A percentile compares a stretch with the other conserved stretches of the same genome.
Evolutionary conservation across 305 asterid genomes (phyloP).

Genomic region (Fraxinus xanthoxyloides): DNA sequence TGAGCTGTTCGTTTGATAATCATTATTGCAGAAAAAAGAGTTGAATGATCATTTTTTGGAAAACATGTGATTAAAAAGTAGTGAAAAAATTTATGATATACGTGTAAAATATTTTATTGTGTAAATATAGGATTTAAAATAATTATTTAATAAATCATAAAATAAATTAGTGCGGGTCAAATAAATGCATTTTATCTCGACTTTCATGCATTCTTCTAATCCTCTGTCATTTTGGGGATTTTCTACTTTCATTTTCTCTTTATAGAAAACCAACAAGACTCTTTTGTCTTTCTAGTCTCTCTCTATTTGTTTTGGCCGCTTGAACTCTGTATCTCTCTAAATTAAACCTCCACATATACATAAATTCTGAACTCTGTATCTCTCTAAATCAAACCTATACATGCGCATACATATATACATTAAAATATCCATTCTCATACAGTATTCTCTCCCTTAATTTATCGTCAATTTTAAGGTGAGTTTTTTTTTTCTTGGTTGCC

Average conservation of each 20-base stretch:
- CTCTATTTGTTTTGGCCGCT: conserved; percentile 23
- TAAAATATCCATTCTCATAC: background rate
- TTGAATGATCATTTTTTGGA: too few species aligned
- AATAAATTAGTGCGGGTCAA: too few species aligned
- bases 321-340: conserved; percentile 23
- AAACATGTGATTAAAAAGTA: too few species aligned
- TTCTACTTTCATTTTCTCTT: conserved; percentile 24
- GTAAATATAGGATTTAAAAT: too few species aligned
- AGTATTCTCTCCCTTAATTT: background rate
- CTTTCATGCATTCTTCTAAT: too few species aligned
- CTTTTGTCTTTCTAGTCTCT: background rate
- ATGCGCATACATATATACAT: background rate
- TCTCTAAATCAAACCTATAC: too few species aligned
- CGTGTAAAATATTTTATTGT: too few species aligned
- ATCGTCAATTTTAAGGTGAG: conserved; percentile 25
- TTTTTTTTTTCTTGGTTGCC: background rate
- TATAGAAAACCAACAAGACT: conserved; percentile 15
- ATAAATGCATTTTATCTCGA: too few species aligned
- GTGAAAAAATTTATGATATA: too few species aligned
- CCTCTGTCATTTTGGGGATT: conserved; percentile 1
- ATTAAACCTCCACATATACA: conserved; percentile 5
- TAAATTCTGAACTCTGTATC: background rate
- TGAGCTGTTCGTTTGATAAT: too few species aligned
- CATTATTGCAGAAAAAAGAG: too few species aligned
- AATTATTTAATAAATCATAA: too few species aligned